These are phyloP conservation scores for Candida boleticola DNA, from an alignment of 805 yeast genomes.

Conservation along the genomic window DNA sequence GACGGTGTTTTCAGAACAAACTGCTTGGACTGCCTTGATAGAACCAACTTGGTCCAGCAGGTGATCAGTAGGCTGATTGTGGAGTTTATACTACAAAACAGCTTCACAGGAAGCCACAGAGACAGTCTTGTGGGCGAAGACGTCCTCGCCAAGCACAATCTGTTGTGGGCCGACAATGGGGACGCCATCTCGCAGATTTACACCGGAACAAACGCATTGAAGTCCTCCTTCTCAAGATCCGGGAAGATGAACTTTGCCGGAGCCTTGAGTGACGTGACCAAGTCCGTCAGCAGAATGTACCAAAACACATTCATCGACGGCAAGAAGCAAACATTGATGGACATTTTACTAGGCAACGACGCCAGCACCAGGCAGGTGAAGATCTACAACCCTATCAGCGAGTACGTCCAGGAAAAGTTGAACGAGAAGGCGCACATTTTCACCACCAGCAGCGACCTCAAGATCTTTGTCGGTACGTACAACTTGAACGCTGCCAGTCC, in stretches of 20 bases:
- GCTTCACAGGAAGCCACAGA: slow-evolving; percentile 6
- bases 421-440: slow-evolving; percentile 48
- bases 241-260: slow-evolving; percentile 98
- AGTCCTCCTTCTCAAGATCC: slow-evolving; percentile 88
- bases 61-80: slow-evolving; percentile 74
- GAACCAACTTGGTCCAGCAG: slow-evolving; percentile 89
- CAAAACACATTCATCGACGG: slow-evolving; percentile 95
- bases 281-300: slow-evolving; percentile 91
- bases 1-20: slow-evolving; percentile 90
- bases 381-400: slow-evolving; percentile 85
- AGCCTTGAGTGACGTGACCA: slow-evolving; percentile 94
- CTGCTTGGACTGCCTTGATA: slow-evolving; percentile 74
- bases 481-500: slow-evolving; percentile 73
- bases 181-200: slow-evolving; percentile 64
- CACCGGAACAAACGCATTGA: slow-evolving; percentile 59
- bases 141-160: slow-evolving; percentile 70
- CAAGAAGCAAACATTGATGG: slow-evolving; percentile 86
- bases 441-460: slow-evolving; percentile 58
- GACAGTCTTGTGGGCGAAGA: slow-evolving; percentile 38
- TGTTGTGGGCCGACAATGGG: slow-evolving; percentile 75
- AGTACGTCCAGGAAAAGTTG: slow-evolving; percentile 70
- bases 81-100: slow-evolving; percentile 31
- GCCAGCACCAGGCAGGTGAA: slow-evolving; percentile 64
- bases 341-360: slow-evolving; percentile 76
- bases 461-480: slow-evolving; percentile 78